phyloP scores from a whole-genome alignment of 805 yeast genomes.

The Yarrowia sp. region DNA sequence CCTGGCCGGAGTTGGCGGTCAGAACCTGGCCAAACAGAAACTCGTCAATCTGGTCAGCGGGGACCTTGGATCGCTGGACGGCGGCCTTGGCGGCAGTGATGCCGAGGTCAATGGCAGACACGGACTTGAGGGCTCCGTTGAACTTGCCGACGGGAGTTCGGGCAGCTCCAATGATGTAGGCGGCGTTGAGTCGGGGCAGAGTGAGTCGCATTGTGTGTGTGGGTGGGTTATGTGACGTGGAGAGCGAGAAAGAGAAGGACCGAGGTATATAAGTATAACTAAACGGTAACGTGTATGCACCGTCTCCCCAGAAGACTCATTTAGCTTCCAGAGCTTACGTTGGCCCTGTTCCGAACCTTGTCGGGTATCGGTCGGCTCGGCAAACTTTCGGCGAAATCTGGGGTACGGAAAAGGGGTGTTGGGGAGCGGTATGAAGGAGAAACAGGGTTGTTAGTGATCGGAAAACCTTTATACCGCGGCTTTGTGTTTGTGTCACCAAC shows the following conservation, averaged over 20 bases:
- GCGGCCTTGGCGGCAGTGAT: slow-evolving; percentile 85
- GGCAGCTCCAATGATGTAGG: slow-evolving; percentile 80
- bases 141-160: slow-evolving; percentile 96
- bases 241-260: background rate
- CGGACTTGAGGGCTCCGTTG: slow-evolving; percentile 72
- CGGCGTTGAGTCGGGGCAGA: slow-evolving; percentile 37
- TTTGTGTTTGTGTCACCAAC: background rate
- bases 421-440: too few species aligned
- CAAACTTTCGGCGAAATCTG: slow-evolving; percentile 11
- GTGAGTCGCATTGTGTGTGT: slow-evolving; percentile 21
- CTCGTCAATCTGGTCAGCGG: slow-evolving; percentile 77
- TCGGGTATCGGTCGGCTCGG: slow-evolving; percentile 26
- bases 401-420: background rate
- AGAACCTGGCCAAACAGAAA: slow-evolving; percentile 86
- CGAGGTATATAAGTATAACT: slow-evolving; percentile 8
- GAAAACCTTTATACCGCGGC: too few species aligned
- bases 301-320: background rate
- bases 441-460: too few species aligned
- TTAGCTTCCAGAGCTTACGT: background rate
- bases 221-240: background rate
- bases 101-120: slow-evolving; percentile 76
- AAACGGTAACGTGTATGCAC: background rate
- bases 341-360: background rate
- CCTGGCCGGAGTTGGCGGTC: slow-evolving; percentile 91
- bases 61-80: slow-evolving; percentile 71